A percentile compares a stretch with the other conserved stretches of the same genome.
Evolutionary conservation across 176 grass and related monocot genomes (phyloP).

Genomic region (Phyllostachys edulis): DNA sequence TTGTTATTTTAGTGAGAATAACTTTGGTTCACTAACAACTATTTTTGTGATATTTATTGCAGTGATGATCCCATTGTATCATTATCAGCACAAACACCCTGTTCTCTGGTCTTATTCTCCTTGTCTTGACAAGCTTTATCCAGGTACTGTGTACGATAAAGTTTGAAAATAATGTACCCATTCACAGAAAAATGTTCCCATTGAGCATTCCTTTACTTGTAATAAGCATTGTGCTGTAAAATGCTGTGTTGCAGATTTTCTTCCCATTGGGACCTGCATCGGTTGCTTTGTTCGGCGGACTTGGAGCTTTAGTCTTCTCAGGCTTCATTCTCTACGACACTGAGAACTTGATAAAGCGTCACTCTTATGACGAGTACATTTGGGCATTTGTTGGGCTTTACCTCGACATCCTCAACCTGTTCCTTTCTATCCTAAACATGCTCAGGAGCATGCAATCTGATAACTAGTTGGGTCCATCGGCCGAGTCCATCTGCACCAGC

Average conservation of each 20-base stretch:
- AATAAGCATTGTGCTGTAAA: neutral
- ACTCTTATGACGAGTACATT: slow-evolving; percentile 95
- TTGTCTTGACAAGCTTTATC: slow-evolving; percentile 80
- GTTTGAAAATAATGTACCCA: neutral
- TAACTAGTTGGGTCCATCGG: slow-evolving; percentile 45
- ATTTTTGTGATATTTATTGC: no score
- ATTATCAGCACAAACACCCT: slow-evolving; percentile 97
- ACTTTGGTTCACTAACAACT: no score
- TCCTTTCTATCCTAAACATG: slow-evolving; percentile 87
- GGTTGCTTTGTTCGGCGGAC: slow-evolving; percentile 63
- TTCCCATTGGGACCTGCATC: slow-evolving; percentile 82
- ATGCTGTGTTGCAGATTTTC: slow-evolving; percentile 63
- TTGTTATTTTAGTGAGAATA: no score
- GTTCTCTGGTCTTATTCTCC: slow-evolving; percentile 70
- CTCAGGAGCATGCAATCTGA: slow-evolving; percentile 77
- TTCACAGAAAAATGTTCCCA: neutral
- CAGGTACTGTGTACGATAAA: slow-evolving; percentile 56
- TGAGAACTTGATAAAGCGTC: slow-evolving; percentile 80
- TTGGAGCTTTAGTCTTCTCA: slow-evolving; percentile 88
- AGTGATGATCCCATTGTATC: slow-evolving; percentile 27
- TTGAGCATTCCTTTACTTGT: neutral
- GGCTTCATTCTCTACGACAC: slow-evolving; percentile 95
- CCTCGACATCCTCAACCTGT: slow-evolving; percentile 97
- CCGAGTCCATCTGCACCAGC: neutral
- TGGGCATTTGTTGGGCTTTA: slow-evolving; percentile 96